Percentiles rank a stretch among this genome's conserved stretches.
These are phyloP conservation scores for Dactylella cylindrospora DNA, from an alignment of 2,329 filamentous ascomycete species.

Conservation along the genomic window DNA sequence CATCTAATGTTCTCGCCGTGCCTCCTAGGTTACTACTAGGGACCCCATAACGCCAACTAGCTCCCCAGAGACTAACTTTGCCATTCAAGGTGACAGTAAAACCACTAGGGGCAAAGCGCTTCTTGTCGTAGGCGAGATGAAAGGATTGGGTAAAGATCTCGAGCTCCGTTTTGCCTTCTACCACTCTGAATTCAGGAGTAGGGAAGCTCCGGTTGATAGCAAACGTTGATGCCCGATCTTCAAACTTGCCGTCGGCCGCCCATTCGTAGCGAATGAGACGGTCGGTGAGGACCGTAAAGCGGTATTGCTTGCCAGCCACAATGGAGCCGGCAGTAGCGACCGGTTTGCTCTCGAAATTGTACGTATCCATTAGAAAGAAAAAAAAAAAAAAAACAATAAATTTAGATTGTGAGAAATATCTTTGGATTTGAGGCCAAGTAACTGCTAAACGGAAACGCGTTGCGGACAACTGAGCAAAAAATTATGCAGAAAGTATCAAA, in stretches of 20 bases:
- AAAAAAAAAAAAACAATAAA: not conserved
- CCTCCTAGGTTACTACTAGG: slow-evolving; percentile 55
- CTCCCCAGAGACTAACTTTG: slow-evolving; percentile 53
- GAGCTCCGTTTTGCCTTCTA: slow-evolving; percentile 56
- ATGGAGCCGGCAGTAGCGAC: slow-evolving; percentile 55
- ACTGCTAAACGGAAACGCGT: not conserved
- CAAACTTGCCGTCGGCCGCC: slow-evolving; percentile 62
- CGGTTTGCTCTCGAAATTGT: slow-evolving; percentile 55
- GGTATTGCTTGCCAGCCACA: slow-evolving; percentile 58
- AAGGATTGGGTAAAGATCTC: slow-evolving; percentile 61
- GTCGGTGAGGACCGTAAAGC: slow-evolving; percentile 63
- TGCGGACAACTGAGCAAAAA: slow-evolving; percentile 1
- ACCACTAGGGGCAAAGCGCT: slow-evolving; percentile 58
- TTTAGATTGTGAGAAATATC: too few species aligned
- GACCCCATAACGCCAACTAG: slow-evolving; percentile 60
- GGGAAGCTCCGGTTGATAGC: slow-evolving; percentile 60
- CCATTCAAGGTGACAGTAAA: slow-evolving; percentile 56
- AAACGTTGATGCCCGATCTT: slow-evolving; percentile 65
- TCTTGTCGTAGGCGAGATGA: slow-evolving; percentile 63
- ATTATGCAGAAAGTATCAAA: too few species aligned
- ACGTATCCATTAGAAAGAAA: slow-evolving; percentile 49
- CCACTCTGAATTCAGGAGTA: slow-evolving; percentile 57
- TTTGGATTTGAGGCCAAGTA: too few species aligned
- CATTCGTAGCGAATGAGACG: slow-evolving; percentile 64
- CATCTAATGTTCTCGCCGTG: slow-evolving; percentile 61